phyloP scores from a whole-genome alignment of 148 eudicot genomes.

The Euryodendron excelsum region DNA sequence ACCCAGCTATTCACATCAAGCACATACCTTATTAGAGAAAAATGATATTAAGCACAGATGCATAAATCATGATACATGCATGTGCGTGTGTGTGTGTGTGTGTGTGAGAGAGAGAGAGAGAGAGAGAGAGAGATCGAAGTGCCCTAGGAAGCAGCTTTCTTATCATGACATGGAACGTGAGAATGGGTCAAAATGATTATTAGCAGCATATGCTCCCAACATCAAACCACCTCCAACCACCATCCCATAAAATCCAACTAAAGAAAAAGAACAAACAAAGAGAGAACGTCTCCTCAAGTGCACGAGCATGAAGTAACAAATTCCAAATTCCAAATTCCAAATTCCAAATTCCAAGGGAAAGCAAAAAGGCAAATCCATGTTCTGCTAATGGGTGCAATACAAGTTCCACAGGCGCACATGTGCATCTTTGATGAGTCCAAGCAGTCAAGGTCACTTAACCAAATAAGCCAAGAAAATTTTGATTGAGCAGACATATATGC shows the following conservation, averaged over 20 bases:
- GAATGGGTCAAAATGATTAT: background rate
- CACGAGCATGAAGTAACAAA: background rate
- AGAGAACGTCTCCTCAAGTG: background rate
- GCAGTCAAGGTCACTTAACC: background rate
- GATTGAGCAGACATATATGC: background rate
- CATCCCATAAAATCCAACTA: background rate
- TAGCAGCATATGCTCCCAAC: background rate
- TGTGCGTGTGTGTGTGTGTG: no score
- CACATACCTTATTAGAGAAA: no score
- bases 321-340: background rate
- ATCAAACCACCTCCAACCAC: background rate
- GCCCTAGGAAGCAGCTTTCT: no score
- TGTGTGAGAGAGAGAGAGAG: no score
- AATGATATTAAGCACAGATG: no score
- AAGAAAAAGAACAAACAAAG: background rate
- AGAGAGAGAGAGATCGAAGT: no score
- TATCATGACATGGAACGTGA: no score
- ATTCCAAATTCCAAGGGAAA: background rate
- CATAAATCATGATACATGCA: no score
- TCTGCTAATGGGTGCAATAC: background rate
- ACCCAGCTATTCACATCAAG: no score
- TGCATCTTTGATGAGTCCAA: background rate
- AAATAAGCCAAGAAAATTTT: background rate
- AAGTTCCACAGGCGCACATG: background rate
- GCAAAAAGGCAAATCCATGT: background rate